phyloP scores from a whole-genome alignment of 345 rosid genomes.

The Arabidopsis arenosa region DNA sequence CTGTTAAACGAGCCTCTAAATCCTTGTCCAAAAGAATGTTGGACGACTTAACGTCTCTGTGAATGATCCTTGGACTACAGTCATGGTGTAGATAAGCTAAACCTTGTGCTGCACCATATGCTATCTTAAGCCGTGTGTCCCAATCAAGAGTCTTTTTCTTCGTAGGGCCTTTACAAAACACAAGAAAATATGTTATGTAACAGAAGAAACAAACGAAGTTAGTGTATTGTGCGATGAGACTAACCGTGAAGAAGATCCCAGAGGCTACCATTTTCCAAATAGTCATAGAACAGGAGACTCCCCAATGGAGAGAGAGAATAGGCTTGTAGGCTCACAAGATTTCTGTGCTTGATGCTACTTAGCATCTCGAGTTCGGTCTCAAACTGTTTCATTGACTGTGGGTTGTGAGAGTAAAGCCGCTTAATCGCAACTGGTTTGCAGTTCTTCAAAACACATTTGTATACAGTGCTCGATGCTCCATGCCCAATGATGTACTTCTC shows the following conservation, averaged over 20 bases:
- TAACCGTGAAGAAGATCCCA: conserved; percentile 96
- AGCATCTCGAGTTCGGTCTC: conserved; percentile 91
- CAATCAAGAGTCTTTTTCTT: conserved; percentile 88
- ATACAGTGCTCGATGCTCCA: conserved; percentile 95
- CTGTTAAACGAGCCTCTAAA: conserved; percentile 91
- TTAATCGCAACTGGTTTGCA: conserved; percentile 97
- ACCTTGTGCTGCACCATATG: conserved; percentile 95
- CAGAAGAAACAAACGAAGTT: background rate
- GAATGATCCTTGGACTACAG: conserved; percentile 93
- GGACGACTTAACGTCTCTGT: conserved; percentile 91
- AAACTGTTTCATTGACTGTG: conserved; percentile 82
- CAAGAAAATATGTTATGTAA: conserved; percentile 3
- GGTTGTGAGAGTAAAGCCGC: conserved; percentile 84
- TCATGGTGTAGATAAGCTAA: conserved; percentile 92
- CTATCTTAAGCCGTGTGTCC: conserved; percentile 81
- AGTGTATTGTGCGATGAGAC: conserved; percentile 20
- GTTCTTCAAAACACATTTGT: conserved; percentile 89
- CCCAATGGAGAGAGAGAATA: conserved; percentile 82
- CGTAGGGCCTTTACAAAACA: conserved; percentile 56
- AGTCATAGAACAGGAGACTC: conserved; percentile 93
- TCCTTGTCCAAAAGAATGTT: conserved; percentile 90
- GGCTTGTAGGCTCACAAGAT: conserved; percentile 90
- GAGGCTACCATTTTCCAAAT: conserved; percentile 97
- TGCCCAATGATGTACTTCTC: conserved; percentile 87
- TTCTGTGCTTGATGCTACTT: conserved; percentile 92